Conservation (phyloP, 345 rosid genomes). For the Brassica carinata region DNA sequence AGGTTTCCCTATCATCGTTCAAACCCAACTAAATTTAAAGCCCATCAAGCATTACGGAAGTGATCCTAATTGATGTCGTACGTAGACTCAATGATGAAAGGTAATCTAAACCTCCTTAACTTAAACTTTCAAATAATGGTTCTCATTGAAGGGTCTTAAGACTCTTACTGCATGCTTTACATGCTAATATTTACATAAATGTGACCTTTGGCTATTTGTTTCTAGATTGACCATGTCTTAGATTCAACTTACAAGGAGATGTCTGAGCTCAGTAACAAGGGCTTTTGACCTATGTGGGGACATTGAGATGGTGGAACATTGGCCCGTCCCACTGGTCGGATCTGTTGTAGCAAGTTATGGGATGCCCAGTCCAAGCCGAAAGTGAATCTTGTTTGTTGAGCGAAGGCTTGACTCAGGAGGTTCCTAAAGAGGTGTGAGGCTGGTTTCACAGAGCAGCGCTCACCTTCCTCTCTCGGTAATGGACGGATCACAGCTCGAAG, state of each 20-base stretch:
- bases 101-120: not conserved
- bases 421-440: slow-evolving; percentile 46
- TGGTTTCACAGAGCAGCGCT: slow-evolving; percentile 43
- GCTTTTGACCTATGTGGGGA: slow-evolving; percentile 42
- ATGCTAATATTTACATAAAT: not conserved
- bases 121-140: not conserved
- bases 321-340: not conserved
- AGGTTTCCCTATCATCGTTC: not conserved
- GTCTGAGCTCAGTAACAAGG: slow-evolving; percentile 32
- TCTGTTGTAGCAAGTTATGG: not conserved
- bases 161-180: not conserved
- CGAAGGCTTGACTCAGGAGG: not conserved
- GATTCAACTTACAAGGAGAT: slow-evolving; percentile 81
- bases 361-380: slow-evolving; percentile 41
- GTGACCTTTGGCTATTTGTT: slow-evolving; percentile 20
- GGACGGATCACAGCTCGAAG: slow-evolving; percentile 38
- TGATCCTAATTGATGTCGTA: not conserved
- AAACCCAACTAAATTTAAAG: not conserved
- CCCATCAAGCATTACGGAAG: not conserved
- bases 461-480: slow-evolving; percentile 37
- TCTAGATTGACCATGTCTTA: slow-evolving; percentile 63
- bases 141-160: slow-evolving; percentile 13
- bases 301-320: slow-evolving; percentile 6
- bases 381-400: not conserved
- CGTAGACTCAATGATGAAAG: not conserved